Conservation (phyloP, 1,139 yeast genomes). For the Lodderomyces oxycetoniae region DNA sequence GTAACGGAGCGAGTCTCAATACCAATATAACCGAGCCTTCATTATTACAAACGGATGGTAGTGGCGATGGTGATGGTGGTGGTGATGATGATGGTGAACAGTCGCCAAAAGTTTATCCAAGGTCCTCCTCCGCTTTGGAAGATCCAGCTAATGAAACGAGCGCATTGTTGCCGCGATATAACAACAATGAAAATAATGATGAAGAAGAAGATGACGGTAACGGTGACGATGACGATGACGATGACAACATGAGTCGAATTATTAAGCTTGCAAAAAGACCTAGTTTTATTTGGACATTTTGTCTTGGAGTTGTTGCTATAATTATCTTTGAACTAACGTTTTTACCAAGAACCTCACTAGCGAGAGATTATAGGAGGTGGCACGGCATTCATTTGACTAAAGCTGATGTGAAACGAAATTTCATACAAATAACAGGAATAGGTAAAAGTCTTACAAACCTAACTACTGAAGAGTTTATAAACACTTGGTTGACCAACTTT, state of each 20-base stretch:
- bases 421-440: slow-evolving; percentile 25
- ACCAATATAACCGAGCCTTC: neutral
- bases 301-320: slow-evolving; percentile 50
- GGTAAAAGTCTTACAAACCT: slow-evolving; percentile 22
- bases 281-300: slow-evolving; percentile 46
- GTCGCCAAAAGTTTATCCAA: too few relatives aligned
- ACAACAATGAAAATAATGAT: too few relatives aligned
- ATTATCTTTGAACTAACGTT: slow-evolving; percentile 65
- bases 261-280: slow-evolving; percentile 29
- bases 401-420: slow-evolving; percentile 55
- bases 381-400: slow-evolving; percentile 61
- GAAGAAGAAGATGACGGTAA: slow-evolving; percentile 3
- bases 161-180: too few relatives aligned
- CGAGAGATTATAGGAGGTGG: slow-evolving; percentile 75
- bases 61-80: too few relatives aligned
- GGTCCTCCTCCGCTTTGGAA: too few relatives aligned
- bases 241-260: slow-evolving; percentile 15
- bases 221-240: slow-evolving; percentile 10
- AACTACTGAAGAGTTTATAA: slow-evolving; percentile 27
- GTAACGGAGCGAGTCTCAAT: too few relatives aligned
- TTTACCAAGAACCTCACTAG: slow-evolving; percentile 79
- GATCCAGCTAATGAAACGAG: too few relatives aligned
- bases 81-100: too few relatives aligned
- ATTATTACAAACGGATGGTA: too few relatives aligned
- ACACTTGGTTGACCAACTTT: slow-evolving; percentile 24